Percentiles rank a stretch among this genome's conserved stretches.
These are phyloP conservation scores for Tetracladium setigerum DNA, from an alignment of 495 filamentous ascomycete species.

Conservation along the genomic window DNA sequence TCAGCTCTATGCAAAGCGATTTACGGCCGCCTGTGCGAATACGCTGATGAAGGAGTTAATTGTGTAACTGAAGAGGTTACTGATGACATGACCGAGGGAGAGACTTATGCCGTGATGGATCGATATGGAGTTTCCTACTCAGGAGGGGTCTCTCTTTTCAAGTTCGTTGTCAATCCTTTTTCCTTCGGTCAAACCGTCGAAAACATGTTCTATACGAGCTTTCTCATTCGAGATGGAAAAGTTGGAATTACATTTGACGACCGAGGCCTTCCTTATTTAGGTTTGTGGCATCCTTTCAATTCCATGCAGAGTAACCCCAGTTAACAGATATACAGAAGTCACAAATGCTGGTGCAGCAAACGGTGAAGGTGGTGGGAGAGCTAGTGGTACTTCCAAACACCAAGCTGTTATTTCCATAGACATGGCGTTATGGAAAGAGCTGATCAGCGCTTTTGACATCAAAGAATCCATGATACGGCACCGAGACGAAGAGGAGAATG, in stretches of 20 bases:
- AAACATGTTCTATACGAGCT: conserved; percentile 95
- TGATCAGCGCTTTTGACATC: conserved; percentile 69
- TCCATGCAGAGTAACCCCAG: neutral
- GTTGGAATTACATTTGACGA: conserved; percentile 58
- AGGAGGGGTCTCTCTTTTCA: conserved; percentile 65
- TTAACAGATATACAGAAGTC: neutral
- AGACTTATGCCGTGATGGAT: conserved; percentile 37
- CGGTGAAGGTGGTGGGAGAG: conserved; percentile 19
- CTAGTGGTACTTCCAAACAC: conserved; percentile 47
- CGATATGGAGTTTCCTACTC: conserved; percentile 49
- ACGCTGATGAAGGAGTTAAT: conserved; percentile 25
- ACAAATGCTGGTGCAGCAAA: conserved; percentile 10
- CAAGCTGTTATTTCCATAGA: conserved; percentile 83
- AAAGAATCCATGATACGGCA: conserved; percentile 75
- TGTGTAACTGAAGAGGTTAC: conserved; percentile 33
- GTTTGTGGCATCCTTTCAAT: conserved; percentile 35
- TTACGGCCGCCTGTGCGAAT: conserved; percentile 12
- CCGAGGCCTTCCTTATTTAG: conserved; percentile 58
- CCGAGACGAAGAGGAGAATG: conserved; percentile 51
- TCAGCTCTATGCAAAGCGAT: conserved; percentile 59
- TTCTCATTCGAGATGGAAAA: conserved; percentile 81
- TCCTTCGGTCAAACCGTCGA: conserved; percentile 96
- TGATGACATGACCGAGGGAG: conserved; percentile 27
- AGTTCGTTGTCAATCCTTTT: conserved; percentile 77
- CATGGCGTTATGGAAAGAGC: conserved; percentile 69